A percentile compares a stretch with the other conserved stretches of the same genome.
These are phyloP conservation scores for Digitaria exilis DNA, from an alignment of 202 grass and related monocot species.

Conservation along the genomic window DNA sequence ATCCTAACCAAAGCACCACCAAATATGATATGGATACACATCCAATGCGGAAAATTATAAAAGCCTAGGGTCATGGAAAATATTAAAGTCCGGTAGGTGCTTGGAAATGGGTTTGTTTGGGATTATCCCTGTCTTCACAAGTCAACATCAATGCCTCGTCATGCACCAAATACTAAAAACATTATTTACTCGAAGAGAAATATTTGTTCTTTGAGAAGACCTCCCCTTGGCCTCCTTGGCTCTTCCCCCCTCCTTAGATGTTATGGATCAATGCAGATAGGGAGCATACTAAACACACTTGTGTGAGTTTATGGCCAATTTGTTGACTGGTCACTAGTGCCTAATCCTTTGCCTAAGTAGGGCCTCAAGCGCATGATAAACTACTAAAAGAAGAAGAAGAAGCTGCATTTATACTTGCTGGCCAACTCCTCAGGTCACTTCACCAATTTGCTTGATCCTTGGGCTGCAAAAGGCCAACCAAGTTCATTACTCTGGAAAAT, in stretches of 20 bases:
- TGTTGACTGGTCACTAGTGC: conserved; percentile 39
- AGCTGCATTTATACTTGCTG: conserved; percentile 34
- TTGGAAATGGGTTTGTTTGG: conserved; percentile 56
- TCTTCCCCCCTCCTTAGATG: conserved; percentile 1
- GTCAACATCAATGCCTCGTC: conserved; percentile 68
- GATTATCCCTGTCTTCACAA: conserved; percentile 54
- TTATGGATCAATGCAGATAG: background rate
- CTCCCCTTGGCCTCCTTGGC: conserved; percentile 16
- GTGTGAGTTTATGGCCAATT: conserved; percentile 20
- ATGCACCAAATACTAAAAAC: conserved; percentile 62
- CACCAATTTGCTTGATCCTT: conserved; percentile 19
- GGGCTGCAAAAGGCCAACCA: background rate
- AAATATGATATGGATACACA: conserved; percentile 23
- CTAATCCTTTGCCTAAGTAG: conserved; percentile 48
- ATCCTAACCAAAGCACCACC: conserved; percentile 44
- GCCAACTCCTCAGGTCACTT: conserved; percentile 27
- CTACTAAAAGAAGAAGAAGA: background rate
- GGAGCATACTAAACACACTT: conserved; percentile 35
- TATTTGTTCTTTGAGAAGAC: conserved; percentile 24
- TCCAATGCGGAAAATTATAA: background rate
- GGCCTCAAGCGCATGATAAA: conserved; percentile 29
- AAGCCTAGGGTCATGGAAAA: background rate
- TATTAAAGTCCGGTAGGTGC: conserved; percentile 24
- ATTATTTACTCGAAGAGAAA: conserved; percentile 40
- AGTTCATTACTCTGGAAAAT: background rate